phyloP scores from a whole-genome alignment of 768 basidiomycete species.

The Pleurotus djamor region DNA sequence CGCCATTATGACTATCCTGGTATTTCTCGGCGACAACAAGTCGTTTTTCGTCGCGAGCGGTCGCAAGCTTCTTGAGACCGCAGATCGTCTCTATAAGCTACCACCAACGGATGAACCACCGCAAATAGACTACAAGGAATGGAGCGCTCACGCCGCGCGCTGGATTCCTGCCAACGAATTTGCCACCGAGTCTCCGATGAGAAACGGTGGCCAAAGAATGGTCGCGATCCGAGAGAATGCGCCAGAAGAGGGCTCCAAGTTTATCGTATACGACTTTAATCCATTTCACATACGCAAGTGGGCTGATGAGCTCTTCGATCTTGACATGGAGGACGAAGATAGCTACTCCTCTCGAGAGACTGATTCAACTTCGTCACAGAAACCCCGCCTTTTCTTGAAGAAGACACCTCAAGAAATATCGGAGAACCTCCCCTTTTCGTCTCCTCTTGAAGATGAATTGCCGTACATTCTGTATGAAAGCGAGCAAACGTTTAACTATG shows the following conservation, averaged over 20 bases:
- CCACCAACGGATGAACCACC: not conserved
- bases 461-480: not conserved
- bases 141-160: not conserved
- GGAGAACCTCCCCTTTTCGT: not conserved
- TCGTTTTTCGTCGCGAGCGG: no score
- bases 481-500: not conserved
- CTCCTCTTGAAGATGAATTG: not conserved
- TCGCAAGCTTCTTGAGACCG: not conserved
- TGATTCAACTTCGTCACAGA: not conserved
- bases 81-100: not conserved
- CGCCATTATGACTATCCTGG: not conserved
- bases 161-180: not conserved
- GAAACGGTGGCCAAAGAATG: not conserved
- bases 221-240: not conserved
- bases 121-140: not conserved
- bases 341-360: not conserved
- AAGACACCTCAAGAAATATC: not conserved
- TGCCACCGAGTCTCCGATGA: not conserved
- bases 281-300: not conserved
- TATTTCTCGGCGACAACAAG: no score
- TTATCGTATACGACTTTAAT: not conserved
- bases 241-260: not conserved
- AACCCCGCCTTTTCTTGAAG: not conserved
- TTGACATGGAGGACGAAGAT: not conserved
- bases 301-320: not conserved